These are phyloP conservation scores for Candida xyloterini DNA, from an alignment of 805 yeast species.

Conservation along the genomic window DNA sequence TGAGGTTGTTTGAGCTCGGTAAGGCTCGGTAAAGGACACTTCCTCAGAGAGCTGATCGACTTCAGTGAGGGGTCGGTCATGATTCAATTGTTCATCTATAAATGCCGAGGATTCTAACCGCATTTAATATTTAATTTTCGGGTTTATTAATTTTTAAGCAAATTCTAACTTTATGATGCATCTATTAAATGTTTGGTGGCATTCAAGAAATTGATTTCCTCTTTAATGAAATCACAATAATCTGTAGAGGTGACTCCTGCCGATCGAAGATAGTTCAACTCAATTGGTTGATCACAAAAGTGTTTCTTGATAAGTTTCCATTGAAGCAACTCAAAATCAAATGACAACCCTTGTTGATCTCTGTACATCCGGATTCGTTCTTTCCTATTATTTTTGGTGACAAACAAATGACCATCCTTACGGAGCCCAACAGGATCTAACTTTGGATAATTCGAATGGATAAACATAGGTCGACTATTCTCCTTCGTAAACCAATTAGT, in stretches of 20 bases:
- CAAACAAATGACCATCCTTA: slow-evolving; percentile 34
- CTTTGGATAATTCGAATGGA: slow-evolving; percentile 55
- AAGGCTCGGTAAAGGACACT: too few species aligned
- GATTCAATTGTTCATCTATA: too few species aligned
- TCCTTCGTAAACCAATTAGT: slow-evolving; percentile 24
- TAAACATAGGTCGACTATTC: slow-evolving; percentile 36
- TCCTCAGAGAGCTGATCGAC: too few species aligned
- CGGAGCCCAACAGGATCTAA: slow-evolving; percentile 43
- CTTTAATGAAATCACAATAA: slow-evolving; percentile 50
- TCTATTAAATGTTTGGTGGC: slow-evolving; percentile 15
- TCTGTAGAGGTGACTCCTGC: slow-evolving; percentile 33
- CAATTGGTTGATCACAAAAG: slow-evolving; percentile 28
- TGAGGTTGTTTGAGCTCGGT: not conserved
- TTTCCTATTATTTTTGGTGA: slow-evolving; percentile 14
- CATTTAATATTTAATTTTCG: too few species aligned
- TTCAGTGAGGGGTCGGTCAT: too few species aligned
- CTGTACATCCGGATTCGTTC: slow-evolving; percentile 29
- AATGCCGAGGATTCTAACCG: too few species aligned
- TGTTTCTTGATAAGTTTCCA: slow-evolving; percentile 50
- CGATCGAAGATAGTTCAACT: slow-evolving; percentile 24
- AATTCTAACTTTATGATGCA: not conserved
- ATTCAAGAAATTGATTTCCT: slow-evolving; percentile 45
- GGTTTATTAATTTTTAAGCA: too few species aligned
- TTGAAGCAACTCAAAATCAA: slow-evolving; percentile 58
- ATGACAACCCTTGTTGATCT: slow-evolving; percentile 32